These are phyloP conservation scores for Auricularia auricula-judae DNA, from an alignment of 768 basidiomycete genomes.

Conservation along the genomic window DNA sequence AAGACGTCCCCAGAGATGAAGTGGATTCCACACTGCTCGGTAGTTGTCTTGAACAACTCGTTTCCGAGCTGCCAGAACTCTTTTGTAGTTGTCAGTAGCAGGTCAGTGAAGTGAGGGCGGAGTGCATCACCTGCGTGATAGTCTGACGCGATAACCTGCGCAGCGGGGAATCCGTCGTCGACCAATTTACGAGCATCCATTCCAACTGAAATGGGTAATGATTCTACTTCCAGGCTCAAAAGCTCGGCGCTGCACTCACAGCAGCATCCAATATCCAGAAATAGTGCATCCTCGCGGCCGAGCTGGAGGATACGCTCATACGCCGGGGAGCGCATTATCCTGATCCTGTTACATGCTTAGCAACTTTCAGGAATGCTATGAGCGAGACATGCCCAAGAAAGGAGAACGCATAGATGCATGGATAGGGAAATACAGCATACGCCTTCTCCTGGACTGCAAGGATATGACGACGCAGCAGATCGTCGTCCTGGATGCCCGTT, in stretches of 20 bases:
- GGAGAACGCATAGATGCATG: conserved; percentile 23
- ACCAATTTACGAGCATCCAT: conserved; percentile 24
- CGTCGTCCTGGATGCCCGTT: conserved; percentile 20
- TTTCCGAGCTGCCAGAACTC: conserved; percentile 21
- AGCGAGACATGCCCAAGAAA: conserved; percentile 10
- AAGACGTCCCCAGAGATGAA: conserved; percentile 24
- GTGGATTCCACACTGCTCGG: conserved; percentile 13
- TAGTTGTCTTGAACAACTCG: conserved; percentile 16
- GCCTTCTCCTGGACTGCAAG: conserved; percentile 18
- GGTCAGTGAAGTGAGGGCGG: background rate
- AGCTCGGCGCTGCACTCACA: conserved; percentile 13
- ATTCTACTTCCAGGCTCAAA: too few relatives aligned
- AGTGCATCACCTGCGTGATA: background rate
- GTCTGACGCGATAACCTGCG: conserved; percentile 19
- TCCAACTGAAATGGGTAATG: conserved; percentile 15
- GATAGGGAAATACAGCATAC: conserved; percentile 23
- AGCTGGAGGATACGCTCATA: conserved; percentile 17
- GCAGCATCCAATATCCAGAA: conserved; percentile 24
- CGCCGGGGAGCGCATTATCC: conserved; percentile 17
- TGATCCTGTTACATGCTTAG: conserved; percentile 5
- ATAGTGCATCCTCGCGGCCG: conserved; percentile 13
- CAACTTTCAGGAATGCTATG: background rate
- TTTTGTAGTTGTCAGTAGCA: conserved; percentile 9
- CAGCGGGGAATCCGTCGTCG: conserved; percentile 20
- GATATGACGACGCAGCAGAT: conserved; percentile 21